phyloP scores from a whole-genome alignment of 441 rosid species.

The Capsella rubella region DNA sequence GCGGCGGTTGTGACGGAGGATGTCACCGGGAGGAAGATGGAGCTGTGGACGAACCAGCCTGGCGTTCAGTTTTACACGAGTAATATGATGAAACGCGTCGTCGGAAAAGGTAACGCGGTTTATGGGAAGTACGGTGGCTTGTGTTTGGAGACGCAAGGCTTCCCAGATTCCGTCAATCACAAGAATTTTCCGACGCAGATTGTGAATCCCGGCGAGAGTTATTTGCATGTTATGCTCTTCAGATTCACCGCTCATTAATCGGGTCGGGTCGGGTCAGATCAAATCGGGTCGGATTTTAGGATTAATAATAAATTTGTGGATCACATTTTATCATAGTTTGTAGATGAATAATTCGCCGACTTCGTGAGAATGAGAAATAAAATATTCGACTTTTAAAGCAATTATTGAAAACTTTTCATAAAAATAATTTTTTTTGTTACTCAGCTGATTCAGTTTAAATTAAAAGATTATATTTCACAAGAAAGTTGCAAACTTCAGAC shows the following conservation, averaged over 20 bases:
- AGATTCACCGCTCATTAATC: constrained; percentile 46
- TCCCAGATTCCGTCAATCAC: constrained; percentile 49
- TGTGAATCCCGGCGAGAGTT: constrained; percentile 45
- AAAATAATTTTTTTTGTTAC: no score
- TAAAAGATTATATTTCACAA: constrained; percentile 34
- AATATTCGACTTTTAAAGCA: not conserved
- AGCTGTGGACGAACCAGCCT: constrained; percentile 70
- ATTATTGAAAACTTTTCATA: no score
- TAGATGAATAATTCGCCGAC: constrained; percentile 11
- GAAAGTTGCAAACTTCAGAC: constrained; percentile 22
- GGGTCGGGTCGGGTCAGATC: not conserved
- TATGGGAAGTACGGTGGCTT: constrained; percentile 58
- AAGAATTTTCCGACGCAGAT: constrained; percentile 47
- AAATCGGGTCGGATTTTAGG: not conserved
- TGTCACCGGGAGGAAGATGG: constrained; percentile 71
- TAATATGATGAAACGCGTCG: constrained; percentile 52
- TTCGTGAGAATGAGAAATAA: not conserved
- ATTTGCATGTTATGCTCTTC: constrained; percentile 46
- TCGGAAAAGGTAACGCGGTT: constrained; percentile 58
- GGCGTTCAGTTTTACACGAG: constrained; percentile 84
- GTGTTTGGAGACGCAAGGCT: constrained; percentile 79
- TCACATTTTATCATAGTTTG: not conserved
- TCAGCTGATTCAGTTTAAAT: constrained; percentile 11
- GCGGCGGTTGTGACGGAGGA: constrained; percentile 58
- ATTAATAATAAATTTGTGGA: constrained; percentile 13